Base-by-base conservation (phyloP, 1,284 basidiomycete genomes). In the Leccinum angustisporum region DNA sequence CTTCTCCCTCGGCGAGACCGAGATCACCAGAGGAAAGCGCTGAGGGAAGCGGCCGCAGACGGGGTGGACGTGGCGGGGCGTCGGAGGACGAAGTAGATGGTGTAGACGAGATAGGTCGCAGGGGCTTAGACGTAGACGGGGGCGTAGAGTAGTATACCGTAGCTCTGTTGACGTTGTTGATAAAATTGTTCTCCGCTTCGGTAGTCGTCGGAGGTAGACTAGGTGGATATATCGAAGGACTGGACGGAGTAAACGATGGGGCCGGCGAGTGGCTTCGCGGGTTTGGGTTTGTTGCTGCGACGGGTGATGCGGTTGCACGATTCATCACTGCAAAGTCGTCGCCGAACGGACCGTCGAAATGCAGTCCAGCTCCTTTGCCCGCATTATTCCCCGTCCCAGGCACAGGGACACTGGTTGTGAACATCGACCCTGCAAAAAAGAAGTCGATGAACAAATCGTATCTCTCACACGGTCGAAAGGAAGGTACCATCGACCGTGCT, bases 11-110 rank as follows among this genome's bases (percentile, higher is more conserved):
- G 2, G 46, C 21, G 13, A 48, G 21, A 56, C 59, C 34, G 52
- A 36, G 48, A 57, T 62, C 48, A 58, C 31, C 46, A 21, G 13
- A 25, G 13, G 46, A 48, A 21, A 48, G 25, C 56, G 65, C 56
- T 5, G 67, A 58, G 38, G 63, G 54, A 43, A 57, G 56, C 54
- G 50, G 50, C 10, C 56, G 53, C n/a, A 56, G 62, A 63, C 80
- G 78, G 56, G 72, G 66, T 55, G 77, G 67, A 43, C 76, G 78
- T 33, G 79, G 80, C 33, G 81, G 81, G 33, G 75, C 56, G 30
- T 33, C 34, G 9, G 5, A 11, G 38, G 50, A 30, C 16, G 27
- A 13, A 30, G 27, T 51, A 30, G 18, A 48, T 21, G 50, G 50
- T 8, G 27, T 52, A 7, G 50, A 30, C 50, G 50, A 14, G 14